Conservation (phyloP, 2,329 filamentous ascomycete genomes). For the Aspergillus felis region DNA sequence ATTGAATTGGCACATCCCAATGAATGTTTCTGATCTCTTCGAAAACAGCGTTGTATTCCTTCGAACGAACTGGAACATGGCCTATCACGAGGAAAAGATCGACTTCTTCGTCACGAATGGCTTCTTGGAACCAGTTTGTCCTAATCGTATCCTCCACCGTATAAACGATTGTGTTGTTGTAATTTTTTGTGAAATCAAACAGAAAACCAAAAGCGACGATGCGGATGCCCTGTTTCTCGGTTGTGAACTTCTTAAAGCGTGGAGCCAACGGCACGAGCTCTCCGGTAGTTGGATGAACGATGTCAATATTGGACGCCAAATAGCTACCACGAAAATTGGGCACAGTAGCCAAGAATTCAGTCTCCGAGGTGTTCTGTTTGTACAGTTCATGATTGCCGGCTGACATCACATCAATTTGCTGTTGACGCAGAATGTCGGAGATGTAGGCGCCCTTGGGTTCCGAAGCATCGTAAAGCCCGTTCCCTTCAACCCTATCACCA, state of each 20-base stretch:
- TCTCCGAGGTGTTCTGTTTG: conserved; percentile 68
- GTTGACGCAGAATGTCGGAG: conserved; percentile 79
- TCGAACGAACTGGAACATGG: conserved; percentile 77
- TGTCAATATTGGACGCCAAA: conserved; percentile 89
- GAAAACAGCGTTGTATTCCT: conserved; percentile 74
- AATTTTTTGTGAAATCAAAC: conserved; percentile 87
- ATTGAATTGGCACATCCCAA: conserved; percentile 79
- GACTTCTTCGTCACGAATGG: conserved; percentile 71
- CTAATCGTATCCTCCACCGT: conserved; percentile 75
- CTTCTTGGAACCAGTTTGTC: conserved; percentile 83
- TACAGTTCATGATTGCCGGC: conserved; percentile 97
- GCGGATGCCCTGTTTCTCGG: conserved; percentile 78
- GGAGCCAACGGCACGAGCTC: conserved; percentile 71
- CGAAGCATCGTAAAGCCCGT: conserved; percentile 89
- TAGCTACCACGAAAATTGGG: conserved; percentile 79
- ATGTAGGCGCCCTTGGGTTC: conserved; percentile 83
- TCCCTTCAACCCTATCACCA: conserved; percentile 88
- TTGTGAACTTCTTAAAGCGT: conserved; percentile 84
- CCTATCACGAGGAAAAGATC: conserved; percentile 85
- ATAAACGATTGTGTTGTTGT: conserved; percentile 84
- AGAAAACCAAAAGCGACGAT: conserved; percentile 90
- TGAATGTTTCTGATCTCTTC: conserved; percentile 71
- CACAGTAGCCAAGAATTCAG: conserved; percentile 75
- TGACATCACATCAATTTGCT: conserved; percentile 78
- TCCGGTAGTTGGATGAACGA: conserved; percentile 68